These are phyloP conservation scores for Ilex paraguariensis DNA, from an alignment of 305 asterid species.

Conservation along the genomic window DNA sequence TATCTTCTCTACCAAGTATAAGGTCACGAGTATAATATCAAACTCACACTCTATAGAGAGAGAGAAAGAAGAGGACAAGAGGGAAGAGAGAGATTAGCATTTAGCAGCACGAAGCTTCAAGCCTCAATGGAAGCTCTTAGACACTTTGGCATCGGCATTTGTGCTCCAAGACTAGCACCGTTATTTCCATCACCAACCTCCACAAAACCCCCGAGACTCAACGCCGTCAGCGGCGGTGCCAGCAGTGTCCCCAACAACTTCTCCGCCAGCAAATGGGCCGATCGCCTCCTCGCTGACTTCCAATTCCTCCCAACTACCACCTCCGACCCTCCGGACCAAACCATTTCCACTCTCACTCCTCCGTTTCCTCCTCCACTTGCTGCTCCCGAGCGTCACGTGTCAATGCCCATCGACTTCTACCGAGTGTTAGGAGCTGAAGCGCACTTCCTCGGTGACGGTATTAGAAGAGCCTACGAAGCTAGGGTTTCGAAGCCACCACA, in stretches of 20 bases:
- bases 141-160: constrained; percentile 44
- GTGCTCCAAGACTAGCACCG: constrained; percentile 35
- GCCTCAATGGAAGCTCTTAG: constrained; percentile 48
- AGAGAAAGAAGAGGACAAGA: too few relatives aligned
- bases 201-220: constrained; percentile 36
- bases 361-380: constrained; percentile 45
- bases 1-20: too few relatives aligned
- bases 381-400: constrained; percentile 58
- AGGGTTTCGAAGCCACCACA: constrained; percentile 85
- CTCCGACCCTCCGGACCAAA: constrained; percentile 28
- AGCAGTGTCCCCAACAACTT: constrained; percentile 16
- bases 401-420: constrained; percentile 82
- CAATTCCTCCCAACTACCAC: constrained; percentile 76
- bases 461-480: constrained; percentile 79
- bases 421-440: constrained; percentile 83
- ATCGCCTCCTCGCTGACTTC: constrained; percentile 89
- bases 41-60: too few relatives aligned
- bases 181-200: constrained; percentile 20
- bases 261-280: constrained; percentile 88
- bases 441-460: constrained; percentile 93
- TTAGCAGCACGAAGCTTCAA: too few relatives aligned
- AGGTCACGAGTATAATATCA: too few relatives aligned
- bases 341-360: constrained; percentile 36
- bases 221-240: constrained; percentile 58
- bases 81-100: too few relatives aligned